Evolutionary conservation across 805 yeast genomes (phyloP), one percentile per base, ranked within the genome.

Genomic region (Candida ovalis): DNA sequence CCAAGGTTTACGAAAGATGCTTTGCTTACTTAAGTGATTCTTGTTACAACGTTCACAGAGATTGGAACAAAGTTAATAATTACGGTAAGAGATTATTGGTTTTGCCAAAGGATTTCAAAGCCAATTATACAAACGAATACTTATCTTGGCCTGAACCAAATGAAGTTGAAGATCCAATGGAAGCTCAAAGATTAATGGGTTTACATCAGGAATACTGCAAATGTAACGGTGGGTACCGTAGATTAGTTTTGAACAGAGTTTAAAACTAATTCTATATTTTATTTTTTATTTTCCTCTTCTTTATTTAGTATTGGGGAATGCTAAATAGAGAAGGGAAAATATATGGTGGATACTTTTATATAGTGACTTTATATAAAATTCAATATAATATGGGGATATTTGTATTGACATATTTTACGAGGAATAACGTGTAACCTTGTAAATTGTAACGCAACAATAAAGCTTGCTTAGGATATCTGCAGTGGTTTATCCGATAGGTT

Each of bases 51-150:
- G 82, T 77, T 40, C 75, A 74, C 58, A 72, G 82, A 54, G 82
- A 77, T 63, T 77, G 82, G 82, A 69, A 62, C 44, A 77, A 77
- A 66, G 82, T 77, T 50, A 77, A 77, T 42, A 72, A 72, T 44
- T 77, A 77, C 57, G 81, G 82, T 49, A 76, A 78, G 63, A 70
- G 82, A 60, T 68, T 77, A 58, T 73, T 72, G 27, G 75, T 77
- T 50, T 66, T 77, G 55, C 81, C 80, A 42, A 59, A 53, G n/a
- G 80, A 73, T 53, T 77, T 74, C 59, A 57, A 62, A 42, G 63
- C 82, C 42, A 77, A 77, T 66, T 77, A 77, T 62, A 62, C 79
- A 48, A 77, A 77, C 59, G 76, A 75, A 51, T 76, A 67, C 59
- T 66, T 77, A 51, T 57, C 72, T 7, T 77, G 82, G 81, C 62